Evolutionary conservation across 257 asterid genomes (phyloP), one percentile per base, ranked within the genome.

Genomic region (Buddleja alternifolia): DNA sequence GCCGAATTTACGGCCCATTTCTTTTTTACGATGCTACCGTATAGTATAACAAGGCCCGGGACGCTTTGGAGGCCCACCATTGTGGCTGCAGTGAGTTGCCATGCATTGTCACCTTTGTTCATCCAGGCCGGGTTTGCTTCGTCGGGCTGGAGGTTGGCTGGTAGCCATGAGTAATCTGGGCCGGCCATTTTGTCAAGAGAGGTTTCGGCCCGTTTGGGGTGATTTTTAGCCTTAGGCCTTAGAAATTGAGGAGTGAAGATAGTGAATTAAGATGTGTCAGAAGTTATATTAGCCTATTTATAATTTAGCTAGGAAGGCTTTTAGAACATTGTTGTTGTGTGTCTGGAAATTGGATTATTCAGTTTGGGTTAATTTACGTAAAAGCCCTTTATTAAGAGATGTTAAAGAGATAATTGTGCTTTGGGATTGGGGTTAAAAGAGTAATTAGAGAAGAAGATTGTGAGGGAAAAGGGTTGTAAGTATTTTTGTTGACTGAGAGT

Each of bases 1-100:
- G 90, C 88, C 2, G 96, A 90, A 78, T 90, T 90, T 19, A 85
- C 85, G 0, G 96, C 95, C 96, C 96, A 89, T 64, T 89, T 89
- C 89, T 89, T 89, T 78, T 89, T 89, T 14, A 89, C 95, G 0
- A 87, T 87, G 86, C 95, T 85, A 41, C 95, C 95, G 53, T 90
- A 90, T 24, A 87, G 81, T 69, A 90, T 87, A 0, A 87, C 88
- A 0, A 85, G 87, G 4, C 97, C 97, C 32, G 86, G 75, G 3
- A 90, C 79, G 40, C 95, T 82, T 36, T 90, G 95, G 0, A 90
- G 83, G 46, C 95, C 97, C 6, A 90, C 95, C 32, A 90, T 76
- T 0, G 95, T 87, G 14, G 93, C 97, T 1, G 90, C 81, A 0
- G 85, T 90, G 17, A 90, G 78, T 62, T 90, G 97, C 97, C 95